Base-by-base conservation (phyloP, 768 basidiomycete genomes). In the Boletus rubescentipes region DNA sequence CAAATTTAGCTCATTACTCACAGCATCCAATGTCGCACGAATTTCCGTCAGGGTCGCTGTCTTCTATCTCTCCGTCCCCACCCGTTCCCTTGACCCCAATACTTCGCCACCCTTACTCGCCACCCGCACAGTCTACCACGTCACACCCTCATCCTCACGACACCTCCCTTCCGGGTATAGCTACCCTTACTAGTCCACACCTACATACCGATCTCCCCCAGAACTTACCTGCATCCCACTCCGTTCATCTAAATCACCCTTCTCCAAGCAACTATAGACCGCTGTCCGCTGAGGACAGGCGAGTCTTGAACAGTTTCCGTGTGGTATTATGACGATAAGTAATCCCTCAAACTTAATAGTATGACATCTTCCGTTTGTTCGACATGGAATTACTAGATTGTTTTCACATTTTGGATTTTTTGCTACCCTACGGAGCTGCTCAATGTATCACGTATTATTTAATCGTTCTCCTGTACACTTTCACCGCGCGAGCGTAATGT, bases 231-330 rank as follows among this genome's bases (percentile, higher is more conserved):
- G 41, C 53, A 18, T 29, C 60, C n/a, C 49, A 47, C 9, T 55
- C 47, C 26, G 50, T 67, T 32, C 68, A 46, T 34, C 57, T 67
- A 36, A 58, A 55, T 23, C 58, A 55, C n/a, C 68, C 63, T 44
- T 61, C 64, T 16, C 61, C 66, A 37, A 66, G 56, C 14, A 67
- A 59, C 41, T 70, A 73, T 73, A 31, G 75, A 70, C 57, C 74
- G 73, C 45, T 83, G 32, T 72, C 82, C 10, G 72, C 78, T 42
- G 84, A 86, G 64, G 84, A 86, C 65, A 78, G 77, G 51, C 75
- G 82, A 49, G 80, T 76, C n/a, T 64, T 86, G 49, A 77, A 76
- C 57, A 79, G 80, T 41, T 79, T 86, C 62, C 79, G 79, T 40
- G 76, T 84, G 40, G 75, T 77, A 23, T 66, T 83, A 46, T 84